These are phyloP conservation scores for Amphirosellinia nigrospora DNA, from an alignment of 495 filamentous ascomycete species.

Conservation along the genomic window DNA sequence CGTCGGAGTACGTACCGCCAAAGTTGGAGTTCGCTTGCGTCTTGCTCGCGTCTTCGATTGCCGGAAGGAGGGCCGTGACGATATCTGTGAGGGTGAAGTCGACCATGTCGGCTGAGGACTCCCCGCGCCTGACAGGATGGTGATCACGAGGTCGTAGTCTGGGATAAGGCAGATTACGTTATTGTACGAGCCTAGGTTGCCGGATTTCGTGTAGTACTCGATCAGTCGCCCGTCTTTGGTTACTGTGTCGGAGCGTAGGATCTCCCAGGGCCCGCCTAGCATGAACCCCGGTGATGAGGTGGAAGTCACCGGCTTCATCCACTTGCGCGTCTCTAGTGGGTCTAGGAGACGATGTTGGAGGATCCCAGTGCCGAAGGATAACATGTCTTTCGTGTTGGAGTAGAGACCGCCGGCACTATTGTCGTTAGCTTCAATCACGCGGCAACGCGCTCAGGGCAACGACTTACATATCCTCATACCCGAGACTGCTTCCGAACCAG, in stretches of 20 bases:
- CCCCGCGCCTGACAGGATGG: constrained; percentile 49
- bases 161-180: constrained; percentile 54
- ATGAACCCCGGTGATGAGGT: constrained; percentile 51
- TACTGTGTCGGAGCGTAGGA: constrained; percentile 43
- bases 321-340: constrained; percentile 52
- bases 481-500: constrained; percentile 51
- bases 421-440: not conserved
- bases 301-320: constrained; percentile 60
- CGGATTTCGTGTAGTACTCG: constrained; percentile 63
- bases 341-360: constrained; percentile 54
- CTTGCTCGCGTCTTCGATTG: constrained; percentile 53
- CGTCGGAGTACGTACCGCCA: constrained; percentile 47
- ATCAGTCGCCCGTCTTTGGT: constrained; percentile 48
- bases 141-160: constrained; percentile 59
- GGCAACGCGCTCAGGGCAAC: constrained; percentile 5
- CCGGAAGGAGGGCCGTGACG: constrained; percentile 47
- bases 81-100: constrained; percentile 43
- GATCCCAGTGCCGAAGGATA: constrained; percentile 55
- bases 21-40: constrained; percentile 47
- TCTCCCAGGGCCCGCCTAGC: constrained; percentile 65
- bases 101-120: constrained; percentile 31
- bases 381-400: constrained; percentile 60
- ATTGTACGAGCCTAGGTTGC: constrained; percentile 57
- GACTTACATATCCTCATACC: constrained; percentile 53
- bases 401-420: constrained; percentile 54